These are phyloP conservation scores for Leptographium flavum DNA, from an alignment of 2,329 filamentous ascomycete species.

Conservation along the genomic window DNA sequence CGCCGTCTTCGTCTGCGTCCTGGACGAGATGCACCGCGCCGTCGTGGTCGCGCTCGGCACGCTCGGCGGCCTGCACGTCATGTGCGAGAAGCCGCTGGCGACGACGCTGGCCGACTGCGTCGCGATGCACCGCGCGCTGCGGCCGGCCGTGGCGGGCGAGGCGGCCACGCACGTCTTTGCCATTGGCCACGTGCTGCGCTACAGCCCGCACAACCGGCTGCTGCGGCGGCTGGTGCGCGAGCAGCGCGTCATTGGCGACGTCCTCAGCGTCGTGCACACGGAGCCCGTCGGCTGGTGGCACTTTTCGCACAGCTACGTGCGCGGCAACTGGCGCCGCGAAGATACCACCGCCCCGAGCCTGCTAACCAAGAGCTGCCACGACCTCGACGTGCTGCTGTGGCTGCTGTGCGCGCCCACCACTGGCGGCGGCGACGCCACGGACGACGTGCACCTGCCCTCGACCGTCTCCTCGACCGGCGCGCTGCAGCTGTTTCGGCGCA, in stretches of 20 bases:
- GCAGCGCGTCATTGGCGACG: conserved; percentile 65
- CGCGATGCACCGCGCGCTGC: conserved; percentile 49
- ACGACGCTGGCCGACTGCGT: conserved; percentile 68
- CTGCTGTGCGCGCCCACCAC: conserved; percentile 59
- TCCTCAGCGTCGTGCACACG: conserved; percentile 77
- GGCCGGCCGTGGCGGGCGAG: not conserved
- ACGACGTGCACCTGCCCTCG: conserved; percentile 50
- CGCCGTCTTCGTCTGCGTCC: conserved; percentile 50
- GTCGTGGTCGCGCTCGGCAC: conserved; percentile 62
- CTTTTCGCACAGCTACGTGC: conserved; percentile 79
- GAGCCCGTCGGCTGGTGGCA: conserved; percentile 97
- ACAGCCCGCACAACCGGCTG: conserved; percentile 83
- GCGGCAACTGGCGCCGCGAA: conserved; percentile 85
- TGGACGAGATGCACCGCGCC: conserved; percentile 79
- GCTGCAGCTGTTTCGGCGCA: conserved; percentile 62
- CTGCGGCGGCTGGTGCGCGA: conserved; percentile 65
- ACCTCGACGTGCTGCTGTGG: conserved; percentile 89
- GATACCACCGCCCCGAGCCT: conserved; percentile 65
- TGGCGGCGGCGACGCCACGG: not conserved
- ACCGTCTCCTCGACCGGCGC: conserved; percentile 63
- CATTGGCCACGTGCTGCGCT: conserved; percentile 85
- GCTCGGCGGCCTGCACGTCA: conserved; percentile 58
- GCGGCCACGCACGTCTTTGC: conserved; percentile 47
- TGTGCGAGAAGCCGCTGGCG: conserved; percentile 91
- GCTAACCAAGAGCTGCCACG: conserved; percentile 90